Conservation (phyloP, 495 filamentous ascomycete genomes). For the Lasiosphaeria miniovina region DNA sequence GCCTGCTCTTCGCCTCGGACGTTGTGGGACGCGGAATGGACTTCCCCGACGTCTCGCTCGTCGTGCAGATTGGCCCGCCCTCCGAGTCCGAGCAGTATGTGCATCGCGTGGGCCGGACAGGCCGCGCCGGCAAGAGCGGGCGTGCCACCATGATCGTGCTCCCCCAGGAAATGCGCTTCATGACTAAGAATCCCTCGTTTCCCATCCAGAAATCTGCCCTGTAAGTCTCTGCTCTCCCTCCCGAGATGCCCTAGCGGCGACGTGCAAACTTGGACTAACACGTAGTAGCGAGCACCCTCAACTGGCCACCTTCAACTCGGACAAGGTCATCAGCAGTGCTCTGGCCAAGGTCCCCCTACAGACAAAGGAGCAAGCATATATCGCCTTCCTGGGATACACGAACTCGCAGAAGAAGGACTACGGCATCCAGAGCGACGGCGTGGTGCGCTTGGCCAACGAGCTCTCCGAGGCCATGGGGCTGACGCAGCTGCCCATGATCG, state of each 20-base stretch:
- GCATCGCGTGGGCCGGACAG: conserved; percentile 89
- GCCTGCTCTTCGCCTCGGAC: conserved; percentile 84
- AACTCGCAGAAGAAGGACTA: conserved; percentile 21
- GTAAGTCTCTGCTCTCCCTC: conserved; percentile 15
- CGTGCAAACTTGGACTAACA: neutral
- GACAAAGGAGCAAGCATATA: conserved; percentile 27
- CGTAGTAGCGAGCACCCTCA: conserved; percentile 21
- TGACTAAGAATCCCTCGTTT: conserved; percentile 25
- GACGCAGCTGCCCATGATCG: conserved; percentile 19
- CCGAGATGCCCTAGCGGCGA: neutral
- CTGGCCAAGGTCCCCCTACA: conserved; percentile 24
- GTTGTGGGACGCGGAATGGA: conserved; percentile 88
- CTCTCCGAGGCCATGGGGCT: conserved; percentile 25
- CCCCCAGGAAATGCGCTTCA: conserved; percentile 74
- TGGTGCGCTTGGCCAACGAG: conserved; percentile 27
- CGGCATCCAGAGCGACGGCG: conserved; percentile 9
- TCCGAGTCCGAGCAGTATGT: conserved; percentile 75
- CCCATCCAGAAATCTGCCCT: conserved; percentile 25
- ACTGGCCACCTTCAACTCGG: conserved; percentile 19
- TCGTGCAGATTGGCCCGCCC: conserved; percentile 89
- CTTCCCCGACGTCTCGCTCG: conserved; percentile 68
- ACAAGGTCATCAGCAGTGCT: conserved; percentile 21
- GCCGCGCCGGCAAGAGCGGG: conserved; percentile 74
- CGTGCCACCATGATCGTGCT: conserved; percentile 81
- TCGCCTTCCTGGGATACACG: conserved; percentile 28